Evolutionary conservation across 768 basidiomycete species (phyloP).

Genomic region (Mycena pura): DNA sequence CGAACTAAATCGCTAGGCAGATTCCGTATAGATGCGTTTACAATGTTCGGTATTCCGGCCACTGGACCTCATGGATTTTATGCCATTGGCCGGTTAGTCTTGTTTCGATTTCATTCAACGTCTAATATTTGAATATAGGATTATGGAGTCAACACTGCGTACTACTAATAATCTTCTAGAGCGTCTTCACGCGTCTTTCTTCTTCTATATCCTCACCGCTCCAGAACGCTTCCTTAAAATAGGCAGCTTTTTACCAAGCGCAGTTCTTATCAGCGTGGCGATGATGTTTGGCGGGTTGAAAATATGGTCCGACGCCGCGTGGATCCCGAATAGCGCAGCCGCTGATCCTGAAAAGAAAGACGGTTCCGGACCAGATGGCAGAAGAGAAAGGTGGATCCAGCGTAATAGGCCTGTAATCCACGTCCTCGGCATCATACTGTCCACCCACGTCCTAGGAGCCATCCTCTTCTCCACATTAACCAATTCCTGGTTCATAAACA

Average conservation of each 20-base stretch:
- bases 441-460: constrained; percentile 63
- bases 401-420: constrained; percentile 62
- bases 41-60: constrained; percentile 87
- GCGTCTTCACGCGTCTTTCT: constrained; percentile 95
- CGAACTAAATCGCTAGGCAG: constrained; percentile 44
- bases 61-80: constrained; percentile 95
- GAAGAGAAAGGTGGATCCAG: constrained; percentile 46
- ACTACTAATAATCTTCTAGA: constrained; percentile 95
- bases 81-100: constrained; percentile 80
- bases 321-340: constrained; percentile 40
- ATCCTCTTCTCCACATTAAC: constrained; percentile 57
- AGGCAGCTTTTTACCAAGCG: constrained; percentile 89
- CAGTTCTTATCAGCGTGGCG: constrained; percentile 80
- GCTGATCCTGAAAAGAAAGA: constrained; percentile 26
- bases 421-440: constrained; percentile 58
- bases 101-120: constrained; percentile 16
- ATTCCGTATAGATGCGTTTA: constrained; percentile 94
- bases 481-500: constrained; percentile 49
- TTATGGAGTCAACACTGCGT: constrained; percentile 86
- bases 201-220: constrained; percentile 86
- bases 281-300: constrained; percentile 86
- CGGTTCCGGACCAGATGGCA: background rate
- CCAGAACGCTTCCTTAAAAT: constrained; percentile 82
- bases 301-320: constrained; percentile 73
- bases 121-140: constrained; percentile 46